A percentile compares a stretch with the other conserved stretches of the same genome.
These are phyloP conservation scores for Umbelopsis sp. DNA, from an alignment of 192 early-diverging fungal genomes.

Conservation along the genomic window DNA sequence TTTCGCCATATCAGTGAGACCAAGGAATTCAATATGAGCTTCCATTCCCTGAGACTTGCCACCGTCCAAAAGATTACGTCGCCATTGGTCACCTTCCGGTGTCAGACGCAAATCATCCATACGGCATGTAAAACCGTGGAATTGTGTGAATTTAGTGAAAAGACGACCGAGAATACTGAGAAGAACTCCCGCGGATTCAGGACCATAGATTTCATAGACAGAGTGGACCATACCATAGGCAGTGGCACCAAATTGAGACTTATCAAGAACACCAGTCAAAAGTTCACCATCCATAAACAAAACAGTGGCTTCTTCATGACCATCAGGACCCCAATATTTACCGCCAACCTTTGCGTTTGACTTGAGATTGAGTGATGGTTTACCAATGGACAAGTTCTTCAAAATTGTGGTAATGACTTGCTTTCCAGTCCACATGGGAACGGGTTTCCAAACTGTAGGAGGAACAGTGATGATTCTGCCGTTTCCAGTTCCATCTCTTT, in stretches of 20 bases:
- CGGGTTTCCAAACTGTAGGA: conserved; percentile 88
- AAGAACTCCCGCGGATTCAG: conserved; percentile 85
- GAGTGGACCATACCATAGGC: conserved; percentile 93
- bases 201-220: conserved; percentile 93
- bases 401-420: conserved; percentile 95
- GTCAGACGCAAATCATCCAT: conserved; percentile 98
- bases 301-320: conserved; percentile 83
- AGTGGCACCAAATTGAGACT: conserved; percentile 95
- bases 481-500: conserved; percentile 65
- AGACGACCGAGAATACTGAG: conserved; percentile 89
- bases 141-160: conserved; percentile 89
- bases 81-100: conserved; percentile 72
- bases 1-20: conserved; percentile 55
- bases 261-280: conserved; percentile 93
- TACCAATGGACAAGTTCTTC: conserved; percentile 83
- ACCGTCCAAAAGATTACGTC: conserved; percentile 72
- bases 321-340: conserved; percentile 82
- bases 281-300: conserved; percentile 88
- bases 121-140: conserved; percentile 92
- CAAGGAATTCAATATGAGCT: conserved; percentile 76
- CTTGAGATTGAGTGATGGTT: conserved; percentile 80
- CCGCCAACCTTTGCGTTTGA: conserved; percentile 87
- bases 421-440: conserved; percentile 95
- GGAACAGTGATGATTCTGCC: conserved; percentile 83
- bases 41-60: conserved; percentile 67